These are phyloP conservation scores for Candida nonsorbophila DNA, from an alignment of 805 yeast genomes.

Conservation along the genomic window DNA sequence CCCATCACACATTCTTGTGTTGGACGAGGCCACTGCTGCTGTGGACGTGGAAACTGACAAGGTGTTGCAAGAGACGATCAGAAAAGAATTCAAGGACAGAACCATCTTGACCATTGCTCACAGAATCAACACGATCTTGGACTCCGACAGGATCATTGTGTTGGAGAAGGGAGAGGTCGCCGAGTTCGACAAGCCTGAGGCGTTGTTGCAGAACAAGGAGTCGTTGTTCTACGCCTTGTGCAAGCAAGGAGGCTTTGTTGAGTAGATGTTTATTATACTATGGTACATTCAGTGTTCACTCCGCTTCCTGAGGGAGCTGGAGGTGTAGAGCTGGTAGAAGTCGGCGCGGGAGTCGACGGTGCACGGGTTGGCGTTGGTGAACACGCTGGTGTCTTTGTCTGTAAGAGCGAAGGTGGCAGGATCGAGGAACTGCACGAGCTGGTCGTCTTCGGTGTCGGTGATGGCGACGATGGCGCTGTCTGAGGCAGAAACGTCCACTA, in stretches of 20 bases:
- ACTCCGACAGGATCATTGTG: constrained; percentile 72
- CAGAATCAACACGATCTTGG: constrained; percentile 76
- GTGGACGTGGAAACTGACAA: constrained; percentile 83
- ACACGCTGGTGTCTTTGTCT: background rate
- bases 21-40: constrained; percentile 88
- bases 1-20: constrained; percentile 52
- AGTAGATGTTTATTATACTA: constrained; percentile 5
- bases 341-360: constrained; percentile 30
- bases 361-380: constrained; percentile 22
- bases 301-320: constrained; percentile 51
- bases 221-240: constrained; percentile 79
- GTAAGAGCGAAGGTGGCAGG: background rate
- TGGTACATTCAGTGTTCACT: constrained; percentile 46
- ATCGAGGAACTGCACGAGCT: constrained; percentile 15
- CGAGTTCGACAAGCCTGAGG: constrained; percentile 70
- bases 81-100: constrained; percentile 67
- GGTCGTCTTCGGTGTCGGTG: constrained; percentile 21
- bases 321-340: constrained; percentile 45
- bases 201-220: constrained; percentile 57
- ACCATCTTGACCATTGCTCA: constrained; percentile 85
- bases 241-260: constrained; percentile 68
- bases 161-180: constrained; percentile 70
- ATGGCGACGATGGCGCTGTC: constrained; percentile 20
- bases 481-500: constrained; percentile 24
- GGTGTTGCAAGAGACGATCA: constrained; percentile 71